Conservation (phyloP, 2,329 filamentous ascomycete species). For the Penicillium sp. region DNA sequence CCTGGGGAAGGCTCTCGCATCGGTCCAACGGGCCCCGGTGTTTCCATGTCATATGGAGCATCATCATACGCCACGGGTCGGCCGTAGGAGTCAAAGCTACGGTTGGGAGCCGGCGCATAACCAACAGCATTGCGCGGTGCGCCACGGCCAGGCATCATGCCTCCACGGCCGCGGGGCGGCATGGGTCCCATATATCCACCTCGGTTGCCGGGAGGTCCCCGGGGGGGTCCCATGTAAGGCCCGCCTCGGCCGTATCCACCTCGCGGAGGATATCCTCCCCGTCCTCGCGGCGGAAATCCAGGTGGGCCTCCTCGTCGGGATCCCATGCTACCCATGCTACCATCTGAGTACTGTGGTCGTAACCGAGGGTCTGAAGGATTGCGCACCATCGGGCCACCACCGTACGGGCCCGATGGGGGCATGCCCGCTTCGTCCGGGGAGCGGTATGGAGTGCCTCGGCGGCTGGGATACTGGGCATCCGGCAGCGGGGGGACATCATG, state of each 20-base stretch:
- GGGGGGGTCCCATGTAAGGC: slow-evolving; percentile 35
- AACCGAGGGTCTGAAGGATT: slow-evolving; percentile 44
- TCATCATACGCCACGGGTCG: slow-evolving; percentile 27
- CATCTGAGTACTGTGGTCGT: slow-evolving; percentile 48
- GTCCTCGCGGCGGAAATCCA: slow-evolving; percentile 53
- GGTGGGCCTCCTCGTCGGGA: slow-evolving; percentile 39
- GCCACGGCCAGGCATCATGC: slow-evolving; percentile 43
- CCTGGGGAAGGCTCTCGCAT: slow-evolving; percentile 32
- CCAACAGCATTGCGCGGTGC: slow-evolving; percentile 45
- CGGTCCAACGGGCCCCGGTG: slow-evolving; percentile 19
- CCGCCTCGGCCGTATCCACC: slow-evolving; percentile 46
- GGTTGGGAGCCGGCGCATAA: slow-evolving; percentile 48
- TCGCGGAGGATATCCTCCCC: slow-evolving; percentile 54
- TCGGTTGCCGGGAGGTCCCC: slow-evolving; percentile 44
- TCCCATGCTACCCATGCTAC: slow-evolving; percentile 47
- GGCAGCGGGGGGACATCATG: slow-evolving; percentile 27
- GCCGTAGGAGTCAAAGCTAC: slow-evolving; percentile 37
- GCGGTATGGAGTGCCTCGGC: slow-evolving; percentile 33
- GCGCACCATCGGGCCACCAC: slow-evolving; percentile 36
- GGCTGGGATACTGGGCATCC: slow-evolving; percentile 30
- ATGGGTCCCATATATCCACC: slow-evolving; percentile 40
- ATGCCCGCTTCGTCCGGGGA: slow-evolving; percentile 42
- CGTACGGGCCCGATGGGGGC: slow-evolving; percentile 33
- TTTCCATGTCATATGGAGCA: slow-evolving; percentile 27
- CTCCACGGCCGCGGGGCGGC: slow-evolving; percentile 34